phyloP scores from a whole-genome alignment of 176 grass and related monocot genomes.

The Aegilops bicornis region DNA sequence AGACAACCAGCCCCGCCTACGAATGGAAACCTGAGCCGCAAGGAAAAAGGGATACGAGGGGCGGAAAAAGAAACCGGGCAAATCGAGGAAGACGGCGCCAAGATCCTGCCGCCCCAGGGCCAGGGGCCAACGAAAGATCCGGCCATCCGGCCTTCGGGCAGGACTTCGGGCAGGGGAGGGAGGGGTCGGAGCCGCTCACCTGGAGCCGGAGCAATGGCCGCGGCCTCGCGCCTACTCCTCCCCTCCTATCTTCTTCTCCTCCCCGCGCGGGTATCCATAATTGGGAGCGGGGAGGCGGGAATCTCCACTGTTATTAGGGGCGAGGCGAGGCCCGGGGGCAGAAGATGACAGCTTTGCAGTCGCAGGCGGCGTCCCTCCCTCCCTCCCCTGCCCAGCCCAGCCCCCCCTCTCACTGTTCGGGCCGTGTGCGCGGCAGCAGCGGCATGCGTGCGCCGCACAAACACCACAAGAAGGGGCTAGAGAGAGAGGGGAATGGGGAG shows the following conservation, averaged over 20 bases:
- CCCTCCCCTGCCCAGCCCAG: too few species aligned
- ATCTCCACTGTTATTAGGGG: constrained; percentile 40
- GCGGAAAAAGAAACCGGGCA: background rate
- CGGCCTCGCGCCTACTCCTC: background rate
- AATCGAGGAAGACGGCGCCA: constrained; percentile 3
- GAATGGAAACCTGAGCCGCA: constrained; percentile 16
- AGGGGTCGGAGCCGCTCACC: constrained; percentile 25
- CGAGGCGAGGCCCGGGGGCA: background rate
- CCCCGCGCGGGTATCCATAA: constrained; percentile 20
- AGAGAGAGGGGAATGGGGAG: background rate
- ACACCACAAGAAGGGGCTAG: background rate
- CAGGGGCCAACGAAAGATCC: constrained; percentile 1
- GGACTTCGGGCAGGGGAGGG: background rate
- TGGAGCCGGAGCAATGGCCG: constrained; percentile 32
- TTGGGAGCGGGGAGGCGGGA: constrained; percentile 41
- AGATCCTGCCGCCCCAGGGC: constrained; percentile 3
- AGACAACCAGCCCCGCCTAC: background rate
- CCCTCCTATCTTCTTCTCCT: background rate
- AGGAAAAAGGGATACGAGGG: background rate
- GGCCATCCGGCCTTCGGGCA: constrained; percentile 2
- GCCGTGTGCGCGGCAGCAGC: constrained; percentile 16
- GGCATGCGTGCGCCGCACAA: constrained; percentile 25
- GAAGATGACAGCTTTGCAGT: constrained; percentile 50
- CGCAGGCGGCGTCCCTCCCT: constrained; percentile 9
- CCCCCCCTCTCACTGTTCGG: background rate